These are phyloP conservation scores for Acer saccharum DNA, from an alignment of 345 rosid species.

Conservation along the genomic window DNA sequence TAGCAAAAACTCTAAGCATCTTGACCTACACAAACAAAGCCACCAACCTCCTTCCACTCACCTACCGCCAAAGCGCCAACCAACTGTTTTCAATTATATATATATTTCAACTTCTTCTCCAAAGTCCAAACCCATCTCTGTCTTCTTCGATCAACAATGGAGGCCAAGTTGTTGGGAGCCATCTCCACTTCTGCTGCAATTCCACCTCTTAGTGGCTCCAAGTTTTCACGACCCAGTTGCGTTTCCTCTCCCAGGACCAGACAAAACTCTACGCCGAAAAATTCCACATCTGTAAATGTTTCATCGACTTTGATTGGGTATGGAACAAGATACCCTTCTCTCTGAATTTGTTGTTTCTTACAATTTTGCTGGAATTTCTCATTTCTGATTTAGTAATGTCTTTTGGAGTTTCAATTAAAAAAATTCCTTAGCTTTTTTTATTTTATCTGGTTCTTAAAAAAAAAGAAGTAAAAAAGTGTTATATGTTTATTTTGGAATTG, in stretches of 20 bases:
- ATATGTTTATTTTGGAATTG: not conserved
- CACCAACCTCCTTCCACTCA: not conserved
- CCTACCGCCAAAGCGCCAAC: not conserved
- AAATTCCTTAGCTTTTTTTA: no score
- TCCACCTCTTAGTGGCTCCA: constrained; percentile 26
- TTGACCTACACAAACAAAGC: not conserved
- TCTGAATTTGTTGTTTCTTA: constrained; percentile 4
- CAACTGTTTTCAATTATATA: not conserved
- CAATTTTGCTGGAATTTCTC: constrained; percentile 8
- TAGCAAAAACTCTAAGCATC: no score
- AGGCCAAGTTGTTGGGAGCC: constrained; percentile 45
- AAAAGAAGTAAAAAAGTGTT: no score
- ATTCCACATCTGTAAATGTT: constrained; percentile 38
- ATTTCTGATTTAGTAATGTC: not conserved
- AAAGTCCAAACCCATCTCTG: not conserved
- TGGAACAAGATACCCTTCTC: constrained; percentile 15
- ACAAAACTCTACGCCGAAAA: constrained; percentile 8
- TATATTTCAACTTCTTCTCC: not conserved
- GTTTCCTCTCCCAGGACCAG: constrained; percentile 21
- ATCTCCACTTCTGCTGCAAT: constrained; percentile 39
- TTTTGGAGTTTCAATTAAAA: constrained; percentile 10
- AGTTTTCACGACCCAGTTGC: constrained; percentile 22
- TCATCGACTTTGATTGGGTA: constrained; percentile 55
- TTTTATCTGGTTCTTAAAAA: not conserved
- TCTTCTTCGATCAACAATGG: constrained; percentile 43